A percentile compares a stretch with the other conserved stretches of the same genome.
These are phyloP conservation scores for Lactarius trivialis DNA, from an alignment of 768 basidiomycete genomes.

Conservation along the genomic window DNA sequence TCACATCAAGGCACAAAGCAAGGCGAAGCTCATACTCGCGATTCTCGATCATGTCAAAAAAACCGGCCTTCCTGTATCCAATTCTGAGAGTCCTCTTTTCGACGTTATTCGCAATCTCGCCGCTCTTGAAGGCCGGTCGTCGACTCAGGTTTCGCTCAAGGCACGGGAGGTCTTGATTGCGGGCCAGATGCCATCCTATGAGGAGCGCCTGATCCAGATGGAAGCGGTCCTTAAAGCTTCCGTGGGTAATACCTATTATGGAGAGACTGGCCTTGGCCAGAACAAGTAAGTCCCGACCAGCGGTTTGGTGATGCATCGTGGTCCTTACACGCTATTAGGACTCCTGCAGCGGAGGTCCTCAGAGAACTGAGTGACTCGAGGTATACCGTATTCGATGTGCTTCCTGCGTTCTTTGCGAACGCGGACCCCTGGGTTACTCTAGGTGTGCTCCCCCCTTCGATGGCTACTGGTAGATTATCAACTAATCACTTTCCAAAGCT, in stretches of 20 bases:
- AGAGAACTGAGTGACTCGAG: slow-evolving; percentile 93
- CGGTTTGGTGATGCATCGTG: not conserved
- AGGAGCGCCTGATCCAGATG: slow-evolving; percentile 92
- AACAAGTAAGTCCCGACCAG: slow-evolving; percentile 35
- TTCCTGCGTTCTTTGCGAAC: slow-evolving; percentile 92
- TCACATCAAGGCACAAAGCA: slow-evolving; percentile 92
- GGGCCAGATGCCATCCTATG: slow-evolving; percentile 94
- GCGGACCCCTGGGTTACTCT: slow-evolving; percentile 77
- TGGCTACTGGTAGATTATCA: not conserved
- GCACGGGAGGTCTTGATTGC: slow-evolving; percentile 96
- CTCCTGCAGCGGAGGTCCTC: slow-evolving; percentile 79
- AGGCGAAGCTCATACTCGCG: slow-evolving; percentile 79
- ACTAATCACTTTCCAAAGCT: slow-evolving; percentile 42
- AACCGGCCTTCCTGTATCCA: slow-evolving; percentile 67
- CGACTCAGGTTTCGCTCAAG: slow-evolving; percentile 86
- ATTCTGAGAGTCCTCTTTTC: slow-evolving; percentile 65
- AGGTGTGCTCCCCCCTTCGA: slow-evolving; percentile 40
- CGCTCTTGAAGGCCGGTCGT: slow-evolving; percentile 84
- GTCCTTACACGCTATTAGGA: slow-evolving; percentile 36
- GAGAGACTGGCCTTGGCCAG: slow-evolving; percentile 65
- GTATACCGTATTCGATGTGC: slow-evolving; percentile 95
- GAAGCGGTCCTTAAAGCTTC: slow-evolving; percentile 87
- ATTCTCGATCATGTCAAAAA: slow-evolving; percentile 88
- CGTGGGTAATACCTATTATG: slow-evolving; percentile 82
- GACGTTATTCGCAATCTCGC: slow-evolving; percentile 77